These are phyloP conservation scores for Exophiala sideris DNA, from an alignment of 2,329 filamentous ascomycete species.

Conservation along the genomic window DNA sequence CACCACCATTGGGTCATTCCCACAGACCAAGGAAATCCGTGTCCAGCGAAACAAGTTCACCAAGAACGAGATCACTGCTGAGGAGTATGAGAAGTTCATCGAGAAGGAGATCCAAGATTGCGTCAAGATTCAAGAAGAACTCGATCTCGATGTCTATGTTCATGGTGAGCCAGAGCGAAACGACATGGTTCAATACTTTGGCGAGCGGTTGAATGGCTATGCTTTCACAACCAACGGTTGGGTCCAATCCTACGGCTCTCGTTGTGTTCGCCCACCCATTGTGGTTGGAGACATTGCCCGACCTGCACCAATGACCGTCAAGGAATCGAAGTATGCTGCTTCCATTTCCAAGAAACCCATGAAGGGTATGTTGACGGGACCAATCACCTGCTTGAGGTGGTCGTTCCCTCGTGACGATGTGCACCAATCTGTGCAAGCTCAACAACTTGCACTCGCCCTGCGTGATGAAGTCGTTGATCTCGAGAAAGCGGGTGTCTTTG, in stretches of 20 bases:
- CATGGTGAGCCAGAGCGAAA: conserved; percentile 99
- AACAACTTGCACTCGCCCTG: conserved; percentile 96
- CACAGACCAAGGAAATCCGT: conserved; percentile 98
- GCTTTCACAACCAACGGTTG: conserved; percentile 98
- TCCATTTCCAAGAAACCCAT: conserved; percentile 97
- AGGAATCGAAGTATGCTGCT: conserved; percentile 99
- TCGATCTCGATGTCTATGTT: conserved; percentile 93
- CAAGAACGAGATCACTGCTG: conserved; percentile 91
- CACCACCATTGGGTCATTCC: conserved; percentile 99
- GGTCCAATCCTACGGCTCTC: conserved; percentile 98
- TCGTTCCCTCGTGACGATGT: conserved; percentile 99
- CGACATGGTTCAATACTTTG: conserved; percentile 99
- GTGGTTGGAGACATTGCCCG: conserved; percentile 98
- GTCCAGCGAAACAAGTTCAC: conserved; percentile 96
- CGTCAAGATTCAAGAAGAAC: conserved; percentile 96
- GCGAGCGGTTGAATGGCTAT: conserved; percentile 94
- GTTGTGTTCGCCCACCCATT: conserved; percentile 96
- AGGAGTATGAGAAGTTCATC: conserved; percentile 98
- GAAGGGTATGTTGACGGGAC: conserved; percentile 99
- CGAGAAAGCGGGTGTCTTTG: conserved; percentile 90
- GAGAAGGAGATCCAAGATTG: conserved; percentile 97
- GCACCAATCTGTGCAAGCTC: conserved; percentile 97
- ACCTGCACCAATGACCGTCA: conserved; percentile 96
- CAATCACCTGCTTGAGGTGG: conserved; percentile 98
- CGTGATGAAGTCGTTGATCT: conserved; percentile 98